Evolutionary conservation across 2,329 filamentous ascomycete species (phyloP), one percentile per base, ranked within the genome.

Genomic region (Claviceps maximensis): DNA sequence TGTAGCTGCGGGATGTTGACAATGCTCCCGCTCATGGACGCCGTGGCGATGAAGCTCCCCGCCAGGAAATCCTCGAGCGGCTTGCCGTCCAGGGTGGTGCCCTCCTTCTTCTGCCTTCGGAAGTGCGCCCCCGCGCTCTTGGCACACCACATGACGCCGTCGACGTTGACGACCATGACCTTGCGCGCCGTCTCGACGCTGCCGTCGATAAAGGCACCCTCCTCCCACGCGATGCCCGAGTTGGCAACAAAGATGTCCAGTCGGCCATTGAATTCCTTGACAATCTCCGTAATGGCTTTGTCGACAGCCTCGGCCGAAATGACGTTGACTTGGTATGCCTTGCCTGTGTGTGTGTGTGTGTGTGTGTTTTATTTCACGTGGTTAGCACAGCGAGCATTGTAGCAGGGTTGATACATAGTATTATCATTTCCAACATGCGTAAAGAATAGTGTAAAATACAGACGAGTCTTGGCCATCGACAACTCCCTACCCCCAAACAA

Each of bases 221-320:
- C 74, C 2, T 77, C 82, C 85, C 85, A 90, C 0, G 82, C 76
- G 51, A 89, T 82, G 50, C 86, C 86, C 15, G 83, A 83, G 64
- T 93, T 91, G 59, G 87, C 86, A 46, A 90, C 79, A 61, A 91
- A 89, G 58, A 89, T 74, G 61, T 90, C 87, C 9, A 91, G 77
- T 5, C 85, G 79, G 55, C 83, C 83, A 62, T 85, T 82, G 69
- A 90, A 86, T 17, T 90, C 85, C 55, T 71, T 65, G 45, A 83
- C 70, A 56, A 79, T 76, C 8, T 71, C 66, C 55, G 75, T 67
- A 42, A 84, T 71, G 10, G 75, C 72, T 17, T 68, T 62, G 38
- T 76, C 68, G 12, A 82, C 75, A 4, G 72, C 69, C 21, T 77
- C 73, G 58, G 71, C 74, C 3, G 73, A 71, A 31, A 73, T 75